Evolutionary conservation across 345 rosid genomes (phyloP).

Genomic region (Syzygium aqueum): DNA sequence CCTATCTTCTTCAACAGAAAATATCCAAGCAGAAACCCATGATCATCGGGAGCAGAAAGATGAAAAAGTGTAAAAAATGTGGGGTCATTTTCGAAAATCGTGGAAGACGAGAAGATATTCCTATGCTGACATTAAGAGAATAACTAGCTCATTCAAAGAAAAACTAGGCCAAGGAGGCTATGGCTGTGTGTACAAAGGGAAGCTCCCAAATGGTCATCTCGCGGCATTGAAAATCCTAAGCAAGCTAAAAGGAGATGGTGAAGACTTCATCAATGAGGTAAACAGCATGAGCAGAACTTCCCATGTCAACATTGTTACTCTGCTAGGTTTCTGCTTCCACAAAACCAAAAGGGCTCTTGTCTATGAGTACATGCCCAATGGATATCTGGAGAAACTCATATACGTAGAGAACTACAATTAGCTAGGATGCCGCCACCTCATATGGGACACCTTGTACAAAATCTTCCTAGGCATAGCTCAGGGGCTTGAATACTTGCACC

Average conservation of each 20-base stretch:
- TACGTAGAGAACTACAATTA: neutral
- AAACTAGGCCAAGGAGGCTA: slow-evolving; percentile 30
- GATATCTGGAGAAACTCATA: slow-evolving; percentile 23
- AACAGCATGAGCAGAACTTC: slow-evolving; percentile 39
- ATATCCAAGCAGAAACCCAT: fast-evolving
- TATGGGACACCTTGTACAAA: slow-evolving; percentile 10
- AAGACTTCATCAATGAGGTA: slow-evolving; percentile 37
- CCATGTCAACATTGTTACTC: slow-evolving; percentile 28
- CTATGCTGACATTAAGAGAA: slow-evolving; percentile 11
- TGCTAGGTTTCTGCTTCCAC: slow-evolving; percentile 12
- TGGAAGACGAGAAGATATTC: slow-evolving; percentile 5
- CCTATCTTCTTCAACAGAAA: neutral
- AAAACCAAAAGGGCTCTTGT: slow-evolving; percentile 7
- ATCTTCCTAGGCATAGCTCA: slow-evolving; percentile 6
- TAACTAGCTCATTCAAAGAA: slow-evolving; percentile 10
- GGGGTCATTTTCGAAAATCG: neutral
- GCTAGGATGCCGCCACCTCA: neutral
- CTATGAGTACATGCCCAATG: slow-evolving; percentile 23
- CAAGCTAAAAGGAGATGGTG: slow-evolving; percentile 22
- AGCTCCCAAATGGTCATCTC: slow-evolving; percentile 7
- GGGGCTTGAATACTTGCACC: neutral
- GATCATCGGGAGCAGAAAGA: neutral
- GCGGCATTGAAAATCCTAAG: slow-evolving; percentile 25
- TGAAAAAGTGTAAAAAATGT: neutral
- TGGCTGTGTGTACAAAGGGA: slow-evolving; percentile 18